These are phyloP conservation scores for Halophytophthora polymorphica DNA, from an alignment of 352 stramenopile species.

Conservation along the genomic window DNA sequence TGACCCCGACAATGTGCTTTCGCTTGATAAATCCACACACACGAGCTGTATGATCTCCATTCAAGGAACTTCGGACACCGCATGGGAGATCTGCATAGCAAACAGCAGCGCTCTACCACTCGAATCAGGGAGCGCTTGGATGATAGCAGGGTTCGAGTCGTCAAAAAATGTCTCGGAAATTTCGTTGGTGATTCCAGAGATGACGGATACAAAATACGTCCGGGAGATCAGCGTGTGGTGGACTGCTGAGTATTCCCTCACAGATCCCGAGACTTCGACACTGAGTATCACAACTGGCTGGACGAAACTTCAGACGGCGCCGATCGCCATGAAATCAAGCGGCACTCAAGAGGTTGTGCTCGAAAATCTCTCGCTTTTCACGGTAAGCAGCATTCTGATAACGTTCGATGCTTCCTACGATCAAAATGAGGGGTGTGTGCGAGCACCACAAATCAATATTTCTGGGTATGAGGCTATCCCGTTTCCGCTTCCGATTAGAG, in stretches of 20 bases:
- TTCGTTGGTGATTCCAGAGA: constrained; percentile 31
- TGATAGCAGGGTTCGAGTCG: constrained; percentile 45
- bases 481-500: constrained; percentile 47
- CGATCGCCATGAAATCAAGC: constrained; percentile 48
- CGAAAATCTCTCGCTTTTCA: constrained; percentile 20
- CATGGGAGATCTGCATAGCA: constrained; percentile 42
- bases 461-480: constrained; percentile 32
- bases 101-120: constrained; percentile 29
- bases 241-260: constrained; percentile 22
- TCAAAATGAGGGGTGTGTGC: constrained; percentile 31
- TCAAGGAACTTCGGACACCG: neutral
- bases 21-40: constrained; percentile 1
- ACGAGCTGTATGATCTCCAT: constrained; percentile 17
- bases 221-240: constrained; percentile 48
- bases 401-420: constrained; percentile 63
- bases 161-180: constrained; percentile 38
- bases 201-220: constrained; percentile 46
- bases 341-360: constrained; percentile 31
- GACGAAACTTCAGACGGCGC: constrained; percentile 28
- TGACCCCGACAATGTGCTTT: constrained; percentile 15
- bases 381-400: constrained; percentile 29
- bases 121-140: constrained; percentile 44
- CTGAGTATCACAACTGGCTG: constrained; percentile 36
- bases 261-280: constrained; percentile 4
- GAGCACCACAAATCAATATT: constrained; percentile 32